Conservation (phyloP, 768 basidiomycete genomes). For the Auricularia heimuer region DNA sequence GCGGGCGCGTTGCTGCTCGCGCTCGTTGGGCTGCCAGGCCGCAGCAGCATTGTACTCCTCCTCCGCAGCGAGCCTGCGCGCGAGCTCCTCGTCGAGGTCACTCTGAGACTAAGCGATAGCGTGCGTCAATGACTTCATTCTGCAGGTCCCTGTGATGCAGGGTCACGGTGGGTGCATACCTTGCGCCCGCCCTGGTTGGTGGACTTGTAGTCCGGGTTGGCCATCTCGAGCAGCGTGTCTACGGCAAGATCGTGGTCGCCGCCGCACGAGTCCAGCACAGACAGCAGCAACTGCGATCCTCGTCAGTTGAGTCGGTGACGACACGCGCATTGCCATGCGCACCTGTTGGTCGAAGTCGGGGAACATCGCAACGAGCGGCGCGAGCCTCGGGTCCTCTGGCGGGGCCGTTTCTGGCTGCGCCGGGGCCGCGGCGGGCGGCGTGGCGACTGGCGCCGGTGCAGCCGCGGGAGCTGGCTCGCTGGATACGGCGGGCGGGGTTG, state of each 20-base stretch:
- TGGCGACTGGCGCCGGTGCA: background rate
- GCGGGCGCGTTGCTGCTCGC: constrained; percentile 5
- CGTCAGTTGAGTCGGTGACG: constrained; percentile 1
- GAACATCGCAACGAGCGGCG: constrained; percentile 56
- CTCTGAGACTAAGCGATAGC: constrained; percentile 37
- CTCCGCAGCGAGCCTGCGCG: constrained; percentile 59
- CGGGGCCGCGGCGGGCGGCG: constrained; percentile 1
- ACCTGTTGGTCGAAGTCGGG: constrained; percentile 54
- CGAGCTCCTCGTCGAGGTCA: constrained; percentile 72
- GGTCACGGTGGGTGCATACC: background rate
- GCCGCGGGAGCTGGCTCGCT: background rate
- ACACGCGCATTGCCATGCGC: background rate
- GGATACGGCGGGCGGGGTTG: background rate
- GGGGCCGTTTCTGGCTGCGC: constrained; percentile 9
- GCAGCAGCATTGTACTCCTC: constrained; percentile 28
- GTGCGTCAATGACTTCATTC: background rate
- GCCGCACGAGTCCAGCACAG: constrained; percentile 63
- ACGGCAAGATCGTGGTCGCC: constrained; percentile 67
- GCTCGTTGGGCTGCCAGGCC: constrained; percentile 13
- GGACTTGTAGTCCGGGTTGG: constrained; percentile 56
- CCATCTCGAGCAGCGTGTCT: constrained; percentile 74
- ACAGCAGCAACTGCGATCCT: constrained; percentile 12
- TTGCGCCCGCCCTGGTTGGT: background rate
- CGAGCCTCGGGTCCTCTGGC: constrained; percentile 37
- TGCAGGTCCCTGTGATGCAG: background rate